Conservation (phyloP, 2,329 filamentous ascomycete species). For the Berkeleyomyces basicola region DNA sequence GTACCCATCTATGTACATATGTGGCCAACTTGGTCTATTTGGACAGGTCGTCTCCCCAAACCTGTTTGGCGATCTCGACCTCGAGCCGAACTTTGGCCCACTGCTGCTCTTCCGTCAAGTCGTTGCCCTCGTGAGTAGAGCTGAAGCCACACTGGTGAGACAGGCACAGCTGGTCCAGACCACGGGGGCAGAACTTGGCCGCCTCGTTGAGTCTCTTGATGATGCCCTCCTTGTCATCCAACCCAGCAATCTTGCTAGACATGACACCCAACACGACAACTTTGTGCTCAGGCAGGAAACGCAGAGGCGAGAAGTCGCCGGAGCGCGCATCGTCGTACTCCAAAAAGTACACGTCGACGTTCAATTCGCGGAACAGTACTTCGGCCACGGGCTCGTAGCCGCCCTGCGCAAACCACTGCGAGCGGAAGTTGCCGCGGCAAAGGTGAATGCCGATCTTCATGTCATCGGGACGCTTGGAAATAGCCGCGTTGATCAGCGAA, state of each 20-base stretch:
- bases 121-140: slow-evolving; percentile 47
- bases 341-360: slow-evolving; percentile 46
- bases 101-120: slow-evolving; percentile 54
- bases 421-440: slow-evolving; percentile 40
- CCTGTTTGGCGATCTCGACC: slow-evolving; percentile 44
- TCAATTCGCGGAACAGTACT: slow-evolving; percentile 41
- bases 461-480: slow-evolving; percentile 42
- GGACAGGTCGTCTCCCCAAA: slow-evolving; percentile 32
- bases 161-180: slow-evolving; percentile 46
- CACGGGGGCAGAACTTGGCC: slow-evolving; percentile 49
- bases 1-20: too few relatives aligned
- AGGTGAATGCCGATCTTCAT: slow-evolving; percentile 59
- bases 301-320: slow-evolving; percentile 45
- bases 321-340: slow-evolving; percentile 43
- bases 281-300: slow-evolving; percentile 39
- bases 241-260: slow-evolving; percentile 40
- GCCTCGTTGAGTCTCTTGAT: slow-evolving; percentile 37
- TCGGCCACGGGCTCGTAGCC: slow-evolving; percentile 46
- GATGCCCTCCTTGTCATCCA: slow-evolving; percentile 39
- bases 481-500: slow-evolving; percentile 55
- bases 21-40: not conserved
- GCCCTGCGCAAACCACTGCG: slow-evolving; percentile 46
- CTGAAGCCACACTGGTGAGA: slow-evolving; percentile 52
- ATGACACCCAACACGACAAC: slow-evolving; percentile 46
- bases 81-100: slow-evolving; percentile 53